A percentile compares a stretch with the other conserved stretches of the same genome.
Evolutionary conservation across 768 basidiomycete genomes (phyloP).

Genomic region (Udeniomyces megalosporus): DNA sequence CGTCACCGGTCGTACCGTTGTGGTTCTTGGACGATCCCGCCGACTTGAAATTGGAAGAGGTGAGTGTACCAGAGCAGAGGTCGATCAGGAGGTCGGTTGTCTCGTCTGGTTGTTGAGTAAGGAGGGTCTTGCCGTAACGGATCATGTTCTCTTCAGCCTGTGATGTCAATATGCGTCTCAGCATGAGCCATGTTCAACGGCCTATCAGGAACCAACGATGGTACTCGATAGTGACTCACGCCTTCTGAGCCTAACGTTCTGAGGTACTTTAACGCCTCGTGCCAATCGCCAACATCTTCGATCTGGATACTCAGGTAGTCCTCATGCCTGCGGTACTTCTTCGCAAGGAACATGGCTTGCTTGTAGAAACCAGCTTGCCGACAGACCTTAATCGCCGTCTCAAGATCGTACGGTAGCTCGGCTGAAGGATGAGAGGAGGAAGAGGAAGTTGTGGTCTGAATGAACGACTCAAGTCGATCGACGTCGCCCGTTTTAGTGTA

Average conservation of each 20-base stretch:
- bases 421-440: conserved; percentile 17
- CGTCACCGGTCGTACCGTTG: no score
- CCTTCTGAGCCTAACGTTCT: conserved; percentile 59
- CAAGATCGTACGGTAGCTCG: conserved; percentile 91
- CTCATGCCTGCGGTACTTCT: conserved; percentile 77
- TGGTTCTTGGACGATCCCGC: no score
- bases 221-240: conserved; percentile 36
- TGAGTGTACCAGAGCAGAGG: conserved; percentile 52
- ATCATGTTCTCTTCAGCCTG: conserved; percentile 71
- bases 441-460: conserved; percentile 59
- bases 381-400: conserved; percentile 91
- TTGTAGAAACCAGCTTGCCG: conserved; percentile 92
- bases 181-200: no score
- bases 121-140: conserved; percentile 71
- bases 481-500: conserved; percentile 95
- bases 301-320: conserved; percentile 88
- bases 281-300: conserved; percentile 71
- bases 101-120: conserved; percentile 65
- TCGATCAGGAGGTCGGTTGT: conserved; percentile 85
- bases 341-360: conserved; percentile 83
- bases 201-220: no score
- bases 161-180: background rate
- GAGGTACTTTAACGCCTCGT: conserved; percentile 66
- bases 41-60: conserved; percentile 29
- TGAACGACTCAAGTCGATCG: conserved; percentile 70